A percentile compares a stretch with the other conserved stretches of the same genome.
Evolutionary conservation across 257 asterid genomes (phyloP).

Genomic region (Rauvolfia tetraphylla): DNA sequence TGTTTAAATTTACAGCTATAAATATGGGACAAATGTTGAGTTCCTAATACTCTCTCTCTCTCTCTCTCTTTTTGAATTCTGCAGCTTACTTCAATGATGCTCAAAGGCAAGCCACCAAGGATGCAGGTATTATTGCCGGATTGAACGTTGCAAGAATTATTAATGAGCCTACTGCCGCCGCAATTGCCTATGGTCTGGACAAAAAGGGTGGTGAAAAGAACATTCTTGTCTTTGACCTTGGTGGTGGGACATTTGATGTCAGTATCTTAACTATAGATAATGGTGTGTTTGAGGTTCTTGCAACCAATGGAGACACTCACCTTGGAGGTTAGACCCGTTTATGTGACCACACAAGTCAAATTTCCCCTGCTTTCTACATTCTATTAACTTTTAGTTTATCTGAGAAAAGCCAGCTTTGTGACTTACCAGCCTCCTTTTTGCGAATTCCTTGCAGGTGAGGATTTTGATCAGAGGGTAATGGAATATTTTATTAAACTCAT

Average conservation of each 20-base stretch:
- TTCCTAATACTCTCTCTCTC: background rate
- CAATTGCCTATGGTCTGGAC: slow-evolving; percentile 92
- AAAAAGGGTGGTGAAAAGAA: slow-evolving; percentile 93
- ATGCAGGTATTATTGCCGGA: slow-evolving; percentile 91
- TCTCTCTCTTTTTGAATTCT: background rate
- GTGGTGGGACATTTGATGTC: slow-evolving; percentile 99
- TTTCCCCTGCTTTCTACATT: background rate
- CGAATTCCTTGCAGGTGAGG: slow-evolving; percentile 66
- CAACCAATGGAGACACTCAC: slow-evolving; percentile 97
- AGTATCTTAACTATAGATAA: slow-evolving; percentile 91
- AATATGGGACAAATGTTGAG: background rate
- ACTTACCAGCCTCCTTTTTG: background rate
- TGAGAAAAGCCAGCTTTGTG: background rate
- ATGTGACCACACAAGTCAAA: background rate
- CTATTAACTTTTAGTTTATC: background rate
- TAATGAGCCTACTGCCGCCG: slow-evolving; percentile 96
- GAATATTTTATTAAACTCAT: slow-evolving; percentile 93
- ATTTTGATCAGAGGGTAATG: slow-evolving; percentile 94
- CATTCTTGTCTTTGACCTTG: slow-evolving; percentile 92
- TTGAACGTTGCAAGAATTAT: slow-evolving; percentile 86
- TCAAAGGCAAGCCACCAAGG: slow-evolving; percentile 94
- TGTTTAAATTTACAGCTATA: background rate
- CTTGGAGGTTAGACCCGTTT: slow-evolving; percentile 63
- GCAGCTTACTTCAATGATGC: slow-evolving; percentile 97
- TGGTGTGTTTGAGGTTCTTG: slow-evolving; percentile 94